Conservation (phyloP, 768 basidiomycete genomes). For the Termitomyces sp. region DNA sequence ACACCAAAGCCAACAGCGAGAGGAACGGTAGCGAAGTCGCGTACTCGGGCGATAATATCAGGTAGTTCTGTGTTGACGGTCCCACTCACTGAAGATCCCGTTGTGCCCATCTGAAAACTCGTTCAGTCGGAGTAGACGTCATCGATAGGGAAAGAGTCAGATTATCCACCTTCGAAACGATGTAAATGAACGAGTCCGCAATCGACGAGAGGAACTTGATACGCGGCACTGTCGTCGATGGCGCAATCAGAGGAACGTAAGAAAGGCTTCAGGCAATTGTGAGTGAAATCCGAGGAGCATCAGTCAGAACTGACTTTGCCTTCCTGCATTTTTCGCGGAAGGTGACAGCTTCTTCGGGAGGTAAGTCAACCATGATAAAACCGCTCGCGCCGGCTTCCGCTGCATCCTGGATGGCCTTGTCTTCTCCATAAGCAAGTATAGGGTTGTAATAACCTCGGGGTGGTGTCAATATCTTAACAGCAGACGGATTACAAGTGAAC, state of each 20-base stretch:
- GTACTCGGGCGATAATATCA: conserved; percentile 79
- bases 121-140: conserved; percentile 1
- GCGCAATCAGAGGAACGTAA: conserved; percentile 93
- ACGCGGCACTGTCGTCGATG: conserved; percentile 83
- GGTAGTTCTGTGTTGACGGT: conserved; percentile 76
- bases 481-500: conserved; percentile 8
- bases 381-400: conserved; percentile 91
- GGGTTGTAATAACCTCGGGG: conserved; percentile 94
- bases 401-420: conserved; percentile 89
- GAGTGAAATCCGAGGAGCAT: neutral
- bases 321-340: conserved; percentile 88
- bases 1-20: conserved; percentile 98
- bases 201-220: conserved; percentile 91
- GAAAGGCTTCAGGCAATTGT: conserved; percentile 57
- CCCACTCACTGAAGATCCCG: conserved; percentile 79
- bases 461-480: conserved; percentile 5
- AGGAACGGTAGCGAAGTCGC: conserved; percentile 72
- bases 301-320: conserved; percentile 55
- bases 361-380: conserved; percentile 96
- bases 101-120: conserved; percentile 82
- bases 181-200: conserved; percentile 96
- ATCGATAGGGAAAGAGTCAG: neutral
- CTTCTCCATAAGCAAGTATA: conserved; percentile 91
- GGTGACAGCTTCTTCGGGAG: conserved; percentile 90
- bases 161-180: conserved; percentile 83